Percentiles rank a stretch among this genome's conserved stretches.
Evolutionary conservation across 495 filamentous ascomycete genomes (phyloP).

Genomic region (Penicillium coffeae): DNA sequence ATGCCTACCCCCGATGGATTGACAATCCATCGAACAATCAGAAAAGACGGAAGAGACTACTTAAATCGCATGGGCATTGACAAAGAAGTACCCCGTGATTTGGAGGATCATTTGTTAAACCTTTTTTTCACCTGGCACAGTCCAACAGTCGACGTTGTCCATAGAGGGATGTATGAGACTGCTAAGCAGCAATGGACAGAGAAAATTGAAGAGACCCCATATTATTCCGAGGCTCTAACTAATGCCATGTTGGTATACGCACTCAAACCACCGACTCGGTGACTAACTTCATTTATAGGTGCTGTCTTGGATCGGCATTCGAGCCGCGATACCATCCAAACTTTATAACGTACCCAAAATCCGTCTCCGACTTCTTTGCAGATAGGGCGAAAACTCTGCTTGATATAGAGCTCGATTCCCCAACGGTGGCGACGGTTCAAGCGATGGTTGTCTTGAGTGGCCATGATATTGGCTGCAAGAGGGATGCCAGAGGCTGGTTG

Average conservation of each 20-base stretch:
- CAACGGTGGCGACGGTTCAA: conserved; percentile 32
- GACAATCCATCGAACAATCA: conserved; percentile 13
- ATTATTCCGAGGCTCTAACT: conserved; percentile 30
- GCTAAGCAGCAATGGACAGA: conserved; percentile 12
- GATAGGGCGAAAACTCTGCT: conserved; percentile 28
- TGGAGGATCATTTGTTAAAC: conserved; percentile 29
- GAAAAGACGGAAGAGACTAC: conserved; percentile 17
- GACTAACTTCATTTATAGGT: conserved; percentile 16
- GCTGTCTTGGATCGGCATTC: conserved; percentile 29
- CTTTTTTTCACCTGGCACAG: conserved; percentile 38
- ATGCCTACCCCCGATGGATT: conserved; percentile 6
- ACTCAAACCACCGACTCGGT: not conserved
- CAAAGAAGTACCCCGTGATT: conserved; percentile 10
- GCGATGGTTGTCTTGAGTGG: conserved; percentile 32
- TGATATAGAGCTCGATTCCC: conserved; percentile 34
- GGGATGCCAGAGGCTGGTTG: conserved; percentile 36
- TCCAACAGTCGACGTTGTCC: conserved; percentile 29
- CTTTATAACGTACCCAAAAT: conserved; percentile 25
- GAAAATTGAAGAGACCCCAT: conserved; percentile 17
- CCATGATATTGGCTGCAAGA: conserved; percentile 20
- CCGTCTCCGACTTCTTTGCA: conserved; percentile 31
- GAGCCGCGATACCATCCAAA: conserved; percentile 23
- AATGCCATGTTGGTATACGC: conserved; percentile 30
- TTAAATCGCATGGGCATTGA: conserved; percentile 18
- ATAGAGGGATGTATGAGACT: conserved; percentile 24